Conservation (phyloP, 2,329 filamentous ascomycete species). For the Cordyceps militaris region DNA sequence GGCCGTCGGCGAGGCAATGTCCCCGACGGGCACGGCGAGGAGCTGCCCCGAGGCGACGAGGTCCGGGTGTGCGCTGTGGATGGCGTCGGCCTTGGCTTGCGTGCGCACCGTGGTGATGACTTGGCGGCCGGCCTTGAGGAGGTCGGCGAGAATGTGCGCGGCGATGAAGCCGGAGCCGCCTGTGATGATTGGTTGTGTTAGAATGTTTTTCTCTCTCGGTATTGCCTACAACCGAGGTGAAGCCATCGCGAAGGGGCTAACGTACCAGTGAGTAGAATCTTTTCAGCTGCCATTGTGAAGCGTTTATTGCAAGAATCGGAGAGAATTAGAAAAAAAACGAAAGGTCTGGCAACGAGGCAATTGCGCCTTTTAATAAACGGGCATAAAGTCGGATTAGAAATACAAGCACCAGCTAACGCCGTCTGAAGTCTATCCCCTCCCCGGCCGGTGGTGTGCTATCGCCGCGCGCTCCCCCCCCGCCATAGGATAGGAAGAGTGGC, state of each 20-base stretch:
- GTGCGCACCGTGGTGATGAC: conserved; percentile 51
- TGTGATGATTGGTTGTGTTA: conserved; percentile 17
- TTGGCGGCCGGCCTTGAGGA: conserved; percentile 42
- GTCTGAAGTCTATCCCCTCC: not conserved
- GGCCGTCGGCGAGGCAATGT: conserved; percentile 66
- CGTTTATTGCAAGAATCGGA: not conserved
- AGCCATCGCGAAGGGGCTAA: not conserved
- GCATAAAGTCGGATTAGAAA: not conserved
- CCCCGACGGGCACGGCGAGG: conserved; percentile 59
- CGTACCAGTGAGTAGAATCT: conserved; percentile 9
- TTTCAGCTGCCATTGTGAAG: conserved; percentile 1
- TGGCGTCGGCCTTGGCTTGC: conserved; percentile 45
- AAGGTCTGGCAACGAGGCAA: not conserved
- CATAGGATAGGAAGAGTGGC: not conserved
- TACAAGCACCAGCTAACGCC: not conserved
- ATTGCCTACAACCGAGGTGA: not conserved
- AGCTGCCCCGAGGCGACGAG: conserved; percentile 27
- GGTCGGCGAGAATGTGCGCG: conserved; percentile 48
- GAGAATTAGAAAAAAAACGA: not conserved
- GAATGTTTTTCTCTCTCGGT: no score
- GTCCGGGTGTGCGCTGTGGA: conserved; percentile 41
- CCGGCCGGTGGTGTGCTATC: not conserved
- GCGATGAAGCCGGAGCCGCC: conserved; percentile 48
- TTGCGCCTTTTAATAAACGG: not conserved
- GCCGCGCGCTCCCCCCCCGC: not conserved